A percentile compares a stretch with the other conserved stretches of the same genome.
These are phyloP conservation scores for Symbiodinium natans DNA, from an alignment of 73 alveolate species.

Conservation along the genomic window DNA sequence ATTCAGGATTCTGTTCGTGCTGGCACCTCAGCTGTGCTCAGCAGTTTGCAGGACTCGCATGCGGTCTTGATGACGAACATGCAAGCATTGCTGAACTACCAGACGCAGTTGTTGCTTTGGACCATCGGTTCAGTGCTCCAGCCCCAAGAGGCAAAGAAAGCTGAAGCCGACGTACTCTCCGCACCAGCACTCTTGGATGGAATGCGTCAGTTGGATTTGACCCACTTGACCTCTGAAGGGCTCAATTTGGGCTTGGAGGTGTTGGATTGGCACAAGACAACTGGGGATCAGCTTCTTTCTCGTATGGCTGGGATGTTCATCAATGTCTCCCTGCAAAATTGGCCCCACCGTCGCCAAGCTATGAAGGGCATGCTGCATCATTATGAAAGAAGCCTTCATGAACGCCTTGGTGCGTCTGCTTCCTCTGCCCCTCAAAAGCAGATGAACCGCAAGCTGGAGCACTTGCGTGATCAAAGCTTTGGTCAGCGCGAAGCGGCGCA, in stretches of 20 bases:
- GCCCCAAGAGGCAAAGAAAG: background rate
- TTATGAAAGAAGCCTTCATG: background rate
- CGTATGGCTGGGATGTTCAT: background rate
- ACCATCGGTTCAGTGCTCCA: conserved; percentile 19
- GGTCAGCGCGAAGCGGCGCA: background rate
- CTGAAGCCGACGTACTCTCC: background rate
- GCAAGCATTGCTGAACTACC: conserved; percentile 46
- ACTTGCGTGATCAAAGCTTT: background rate
- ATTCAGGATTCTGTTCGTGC: conserved; percentile 5
- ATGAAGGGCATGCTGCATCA: conserved; percentile 10
- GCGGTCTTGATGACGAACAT: background rate
- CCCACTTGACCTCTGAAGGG: background rate
- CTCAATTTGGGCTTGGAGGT: background rate
- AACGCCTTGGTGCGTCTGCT: background rate
- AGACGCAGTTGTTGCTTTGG: conserved; percentile 37
- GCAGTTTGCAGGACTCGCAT: conserved; percentile 34
- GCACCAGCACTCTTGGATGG: background rate
- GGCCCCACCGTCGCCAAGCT: conserved; percentile 13
- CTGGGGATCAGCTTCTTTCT: background rate
- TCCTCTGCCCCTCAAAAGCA: conserved; percentile 25
- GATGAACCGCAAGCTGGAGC: conserved; percentile 15
- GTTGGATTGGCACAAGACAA: background rate
- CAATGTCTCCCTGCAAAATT: conserved; percentile 16
- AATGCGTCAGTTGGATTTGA: background rate
- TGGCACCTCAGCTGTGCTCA: conserved; percentile 34